Evolutionary conservation across 2,329 filamentous ascomycete genomes (phyloP), one percentile per base, ranked within the genome.

Genomic region (Hymenoscyphus fraxineus): DNA sequence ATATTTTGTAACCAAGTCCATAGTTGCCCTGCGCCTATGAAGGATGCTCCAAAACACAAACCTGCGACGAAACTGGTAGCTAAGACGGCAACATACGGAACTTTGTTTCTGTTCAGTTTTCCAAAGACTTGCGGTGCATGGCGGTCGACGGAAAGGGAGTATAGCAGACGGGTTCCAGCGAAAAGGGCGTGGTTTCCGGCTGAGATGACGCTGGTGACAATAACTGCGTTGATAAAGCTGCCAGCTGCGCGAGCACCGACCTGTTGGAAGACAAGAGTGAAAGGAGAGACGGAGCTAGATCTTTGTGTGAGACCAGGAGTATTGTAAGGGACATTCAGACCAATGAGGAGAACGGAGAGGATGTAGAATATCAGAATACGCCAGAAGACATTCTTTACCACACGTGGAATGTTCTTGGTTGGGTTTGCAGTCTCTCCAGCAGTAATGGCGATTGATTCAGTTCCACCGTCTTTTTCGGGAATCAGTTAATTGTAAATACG

Each of bases 1-100:
- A 89, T 82, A 64, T 88, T 88, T 72, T 89, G 86, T 19, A 89
- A 75, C 86, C 87, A 89, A 0, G 80, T 82, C 86, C 86, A 89
- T 4, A 89, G 75, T 68, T 88, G 80, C 0, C 87, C 86, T 0
- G 86, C 86, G 0, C 86, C 85, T 61, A 89, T 88, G 67, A 87
- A 88, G 70, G 83, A 87, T 0, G 85, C 85, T 2, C 85, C 86
- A 63, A 89, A 89, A 70, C 85, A 88, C 0, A 88, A 78, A 0
- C 83, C 84, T 22, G 81, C 80, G 39, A 85, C 80, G 0, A 81
- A 69, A 0, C 82, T 81, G 0, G 85, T 87, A 0, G 77, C 78
- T 0, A 88, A 77, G 0, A 85, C 82, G 0, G 83, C 81, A 12
- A 83, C 73, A 79, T 81, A 85, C 1, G 83, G 83, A 0, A 85